Conservation (phyloP, 2,329 filamentous ascomycete genomes). For the Corynespora cassiicola region DNA sequence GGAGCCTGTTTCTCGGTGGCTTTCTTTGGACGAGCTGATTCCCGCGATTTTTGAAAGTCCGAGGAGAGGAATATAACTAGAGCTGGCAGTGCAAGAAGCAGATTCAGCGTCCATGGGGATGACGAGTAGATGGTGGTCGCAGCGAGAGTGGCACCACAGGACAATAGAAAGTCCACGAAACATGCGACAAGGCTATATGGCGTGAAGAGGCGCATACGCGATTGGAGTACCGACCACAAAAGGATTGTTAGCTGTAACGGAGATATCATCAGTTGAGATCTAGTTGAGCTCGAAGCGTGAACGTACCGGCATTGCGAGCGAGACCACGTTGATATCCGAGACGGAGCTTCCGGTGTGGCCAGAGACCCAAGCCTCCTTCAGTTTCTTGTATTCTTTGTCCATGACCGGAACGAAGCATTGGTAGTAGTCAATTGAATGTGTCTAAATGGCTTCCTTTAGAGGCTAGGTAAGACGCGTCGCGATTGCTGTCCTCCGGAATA, state of each 20-base stretch:
- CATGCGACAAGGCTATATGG: constrained; percentile 73
- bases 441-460: constrained; percentile 13
- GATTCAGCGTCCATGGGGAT: constrained; percentile 74
- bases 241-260: constrained; percentile 75
- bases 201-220: constrained; percentile 82
- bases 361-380: constrained; percentile 96
- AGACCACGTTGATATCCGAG: constrained; percentile 85
- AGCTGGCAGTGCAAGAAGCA: constrained; percentile 76
- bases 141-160: constrained; percentile 81
- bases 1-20: constrained; percentile 22
- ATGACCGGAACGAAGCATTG: constrained; percentile 23
- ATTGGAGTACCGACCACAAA: constrained; percentile 88
- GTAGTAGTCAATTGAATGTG: constrained; percentile 17
- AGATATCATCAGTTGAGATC: constrained; percentile 31
- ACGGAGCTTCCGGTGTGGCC: constrained; percentile 84
- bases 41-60: constrained; percentile 21
- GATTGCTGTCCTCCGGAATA: constrained; percentile 20
- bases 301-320: constrained; percentile 80
- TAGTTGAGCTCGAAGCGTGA: too few species aligned
- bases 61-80: constrained; percentile 63
- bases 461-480: constrained; percentile 19
- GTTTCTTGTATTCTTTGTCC: constrained; percentile 76
- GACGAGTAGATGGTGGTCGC: constrained; percentile 85
- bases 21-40: constrained; percentile 26
- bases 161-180: constrained; percentile 84